A percentile compares a stretch with the other conserved stretches of the same genome.
Conservation (phyloP, 2,329 filamentous ascomycete genomes). For the Paraphaeosphaeria minitans region DNA sequence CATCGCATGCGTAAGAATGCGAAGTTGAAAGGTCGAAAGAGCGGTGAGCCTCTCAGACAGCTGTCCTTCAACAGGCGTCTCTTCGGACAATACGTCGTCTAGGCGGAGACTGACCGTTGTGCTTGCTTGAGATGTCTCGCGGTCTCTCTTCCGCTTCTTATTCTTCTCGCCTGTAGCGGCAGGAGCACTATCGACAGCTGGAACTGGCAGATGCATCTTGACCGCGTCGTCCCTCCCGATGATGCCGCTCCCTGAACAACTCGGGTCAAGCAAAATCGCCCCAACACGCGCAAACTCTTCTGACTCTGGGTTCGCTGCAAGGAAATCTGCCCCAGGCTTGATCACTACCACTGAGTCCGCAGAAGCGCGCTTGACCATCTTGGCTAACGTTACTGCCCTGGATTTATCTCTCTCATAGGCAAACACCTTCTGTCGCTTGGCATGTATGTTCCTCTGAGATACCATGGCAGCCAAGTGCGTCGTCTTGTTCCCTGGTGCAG, state of each 20-base stretch:
- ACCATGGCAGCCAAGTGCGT: slow-evolving; percentile 86
- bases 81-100: slow-evolving; percentile 45
- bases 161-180: slow-evolving; percentile 22
- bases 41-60: slow-evolving; percentile 66
- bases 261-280: slow-evolving; percentile 85
- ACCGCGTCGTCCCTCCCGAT: slow-evolving; percentile 81
- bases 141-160: slow-evolving; percentile 42
- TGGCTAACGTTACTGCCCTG: slow-evolving; percentile 76
- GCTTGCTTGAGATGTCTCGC: slow-evolving; percentile 7
- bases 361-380: slow-evolving; percentile 82
- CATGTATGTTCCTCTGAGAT: slow-evolving; percentile 44
- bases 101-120: slow-evolving; percentile 29
- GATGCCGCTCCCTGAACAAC: slow-evolving; percentile 94
- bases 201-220: slow-evolving; percentile 62
- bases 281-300: slow-evolving; percentile 71
- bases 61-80: slow-evolving; percentile 42
- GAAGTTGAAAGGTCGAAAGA: slow-evolving; percentile 80
- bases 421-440: slow-evolving; percentile 60
- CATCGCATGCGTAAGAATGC: slow-evolving; percentile 83
- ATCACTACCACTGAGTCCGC: slow-evolving; percentile 70
- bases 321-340: slow-evolving; percentile 78
- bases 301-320: slow-evolving; percentile 71
- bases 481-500: slow-evolving; percentile 96
- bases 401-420: slow-evolving; percentile 78
- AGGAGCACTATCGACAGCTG: slow-evolving; percentile 26